Evolutionary conservation across 257 asterid genomes (phyloP), one percentile per base, ranked within the genome.

Genomic region (Gynochthodes officinalis): DNA sequence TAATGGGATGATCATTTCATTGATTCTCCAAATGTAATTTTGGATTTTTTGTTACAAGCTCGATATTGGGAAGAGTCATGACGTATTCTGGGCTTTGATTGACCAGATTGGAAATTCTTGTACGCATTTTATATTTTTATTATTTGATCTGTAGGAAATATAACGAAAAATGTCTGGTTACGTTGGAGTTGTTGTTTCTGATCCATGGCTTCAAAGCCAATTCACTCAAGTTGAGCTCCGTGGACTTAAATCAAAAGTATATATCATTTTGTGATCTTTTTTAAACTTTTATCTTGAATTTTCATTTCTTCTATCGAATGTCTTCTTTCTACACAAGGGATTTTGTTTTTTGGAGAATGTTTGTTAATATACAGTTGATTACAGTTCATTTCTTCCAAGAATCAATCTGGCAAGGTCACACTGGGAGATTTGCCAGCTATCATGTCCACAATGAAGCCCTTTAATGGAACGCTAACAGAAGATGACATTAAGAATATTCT

Each of bases 151-250:
- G 55, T n/a, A 65, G 58, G 19, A 68, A 69, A 53, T 60, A 66
- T 14, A 40, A 35, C 72, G 64, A 30, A 75, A 69, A 75, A 86
- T 89, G 96, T 89, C 96, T 28, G 77, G 87, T 78, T 90, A 80
- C 74, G 87, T 74, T 71, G 97, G 96, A 9, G 90, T 90, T 76
- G 3, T 88, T 52, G 92, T 90, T 67, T 84, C 97, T 67, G 97
- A 90, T 82, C 85, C 80, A 66, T 76, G 86, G 91, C 97, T 90
- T 81, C 97, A 90, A 81, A 87, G 87, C 85, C 97, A 90, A 76
- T 90, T 90, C 74, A 88, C 97, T 64, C 97, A 90, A 85, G 93
- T 90, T 57, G 97, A 90, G 89, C 96, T 90, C 42, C 88, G 90
- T 2, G 67, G 79, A 75, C 93, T 90, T 61, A 80, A 90, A 81